A percentile compares a stretch with the other conserved stretches of the same genome.
These are phyloP conservation scores for Russula sp. DNA, from an alignment of 768 basidiomycete species.

Conservation along the genomic window DNA sequence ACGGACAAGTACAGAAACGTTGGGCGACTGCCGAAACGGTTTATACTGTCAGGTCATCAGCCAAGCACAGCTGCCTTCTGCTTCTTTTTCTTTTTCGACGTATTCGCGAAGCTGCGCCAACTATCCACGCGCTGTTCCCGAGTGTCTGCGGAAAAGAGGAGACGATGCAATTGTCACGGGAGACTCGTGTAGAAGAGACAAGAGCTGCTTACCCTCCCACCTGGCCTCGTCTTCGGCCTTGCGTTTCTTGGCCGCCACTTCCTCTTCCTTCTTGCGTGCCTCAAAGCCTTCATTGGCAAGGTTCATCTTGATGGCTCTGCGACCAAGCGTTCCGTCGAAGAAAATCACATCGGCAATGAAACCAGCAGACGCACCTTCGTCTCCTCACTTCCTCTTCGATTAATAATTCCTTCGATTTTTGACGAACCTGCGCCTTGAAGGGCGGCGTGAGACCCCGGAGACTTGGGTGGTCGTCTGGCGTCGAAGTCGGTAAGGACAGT, in stretches of 20 bases:
- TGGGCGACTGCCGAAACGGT: background rate
- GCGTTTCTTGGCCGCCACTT: constrained; percentile 66
- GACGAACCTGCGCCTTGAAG: constrained; percentile 60
- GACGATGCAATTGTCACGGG: background rate
- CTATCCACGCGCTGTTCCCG: constrained; percentile 80
- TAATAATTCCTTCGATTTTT: constrained; percentile 74
- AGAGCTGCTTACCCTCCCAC: constrained; percentile 80
- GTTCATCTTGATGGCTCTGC: constrained; percentile 83
- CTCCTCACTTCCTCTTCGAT: constrained; percentile 87
- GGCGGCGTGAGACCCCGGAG: constrained; percentile 52
- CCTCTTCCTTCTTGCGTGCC: constrained; percentile 90
- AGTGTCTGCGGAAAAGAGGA: constrained; percentile 40
- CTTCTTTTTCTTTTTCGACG: constrained; percentile 81
- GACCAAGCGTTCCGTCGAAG: constrained; percentile 8
- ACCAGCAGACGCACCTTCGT: constrained; percentile 54
- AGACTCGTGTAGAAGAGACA: background rate
- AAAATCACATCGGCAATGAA: background rate
- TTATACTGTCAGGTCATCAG: constrained; percentile 26
- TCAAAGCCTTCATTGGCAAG: constrained; percentile 88
- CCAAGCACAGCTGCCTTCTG: constrained; percentile 61
- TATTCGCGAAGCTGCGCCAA: constrained; percentile 69
- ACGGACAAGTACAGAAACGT: constrained; percentile 17
- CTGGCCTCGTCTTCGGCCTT: constrained; percentile 83
- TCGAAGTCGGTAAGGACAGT: constrained; percentile 54
- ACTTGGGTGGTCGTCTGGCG: constrained; percentile 51